phyloP scores from a whole-genome alignment of 352 stramenopile genomes.

The Globisporangium splendens region DNA sequence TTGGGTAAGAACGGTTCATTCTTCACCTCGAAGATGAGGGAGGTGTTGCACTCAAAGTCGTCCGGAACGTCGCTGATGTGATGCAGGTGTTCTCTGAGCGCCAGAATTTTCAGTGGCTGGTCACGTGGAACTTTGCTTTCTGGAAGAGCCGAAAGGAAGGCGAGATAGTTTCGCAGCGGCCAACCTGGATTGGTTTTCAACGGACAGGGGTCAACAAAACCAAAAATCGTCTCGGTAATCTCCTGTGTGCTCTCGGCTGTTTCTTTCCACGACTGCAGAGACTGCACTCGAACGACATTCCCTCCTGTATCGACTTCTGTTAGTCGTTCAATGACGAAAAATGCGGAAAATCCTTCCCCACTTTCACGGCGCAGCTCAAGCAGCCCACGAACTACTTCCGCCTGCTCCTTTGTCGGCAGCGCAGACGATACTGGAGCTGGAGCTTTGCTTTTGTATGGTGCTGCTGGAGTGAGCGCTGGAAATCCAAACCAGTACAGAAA shows the following conservation, averaged over 20 bases:
- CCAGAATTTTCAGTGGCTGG: slow-evolving; percentile 43
- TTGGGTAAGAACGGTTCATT: slow-evolving; percentile 29
- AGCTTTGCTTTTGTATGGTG: slow-evolving; percentile 29
- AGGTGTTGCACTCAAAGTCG: slow-evolving; percentile 51
- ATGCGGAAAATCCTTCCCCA: slow-evolving; percentile 39
- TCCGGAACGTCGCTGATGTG: slow-evolving; percentile 34
- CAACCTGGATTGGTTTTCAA: slow-evolving; percentile 75
- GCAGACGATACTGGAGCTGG: slow-evolving; percentile 25
- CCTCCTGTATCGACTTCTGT: slow-evolving; percentile 3
- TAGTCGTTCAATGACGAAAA: slow-evolving; percentile 68
- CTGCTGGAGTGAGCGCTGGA: slow-evolving; percentile 58
- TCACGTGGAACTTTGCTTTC: slow-evolving; percentile 25
- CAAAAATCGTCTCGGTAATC: slow-evolving; percentile 57
- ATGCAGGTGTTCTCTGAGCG: slow-evolving; percentile 71
- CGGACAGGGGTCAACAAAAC: slow-evolving; percentile 86
- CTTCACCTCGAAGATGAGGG: slow-evolving; percentile 57
- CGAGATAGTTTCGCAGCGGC: slow-evolving; percentile 88
- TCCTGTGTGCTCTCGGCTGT: slow-evolving; percentile 1
- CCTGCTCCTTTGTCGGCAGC: slow-evolving; percentile 38
- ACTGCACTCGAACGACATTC: slow-evolving; percentile 22
- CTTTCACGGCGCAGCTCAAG: slow-evolving; percentile 31
- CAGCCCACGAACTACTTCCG: slow-evolving; percentile 31
- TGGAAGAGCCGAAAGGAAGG: slow-evolving; percentile 44
- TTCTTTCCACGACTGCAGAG: slow-evolving; percentile 28
- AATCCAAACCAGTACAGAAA: slow-evolving; percentile 95